These are phyloP conservation scores for Nakaseomyces bracarensis DNA, from an alignment of 1,139 yeast genomes.

Conservation along the genomic window DNA sequence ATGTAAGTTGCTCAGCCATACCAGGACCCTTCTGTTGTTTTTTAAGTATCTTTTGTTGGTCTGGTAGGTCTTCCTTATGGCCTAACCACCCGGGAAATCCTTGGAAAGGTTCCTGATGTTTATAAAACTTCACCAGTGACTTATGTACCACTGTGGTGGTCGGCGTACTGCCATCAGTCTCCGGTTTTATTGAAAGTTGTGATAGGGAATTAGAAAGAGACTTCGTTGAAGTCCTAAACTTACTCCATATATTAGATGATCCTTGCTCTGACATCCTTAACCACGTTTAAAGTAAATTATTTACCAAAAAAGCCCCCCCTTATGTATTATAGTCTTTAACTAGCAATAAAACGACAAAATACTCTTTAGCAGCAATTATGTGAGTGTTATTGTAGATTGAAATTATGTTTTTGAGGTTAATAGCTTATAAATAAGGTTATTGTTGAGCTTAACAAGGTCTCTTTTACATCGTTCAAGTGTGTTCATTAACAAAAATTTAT, in stretches of 20 bases:
- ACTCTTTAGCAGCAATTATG: too few species aligned
- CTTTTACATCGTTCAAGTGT: too few species aligned
- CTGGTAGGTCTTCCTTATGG: slow-evolving; percentile 31
- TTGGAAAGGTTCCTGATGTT: slow-evolving; percentile 28
- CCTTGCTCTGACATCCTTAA: slow-evolving; percentile 6
- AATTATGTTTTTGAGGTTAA: too few species aligned
- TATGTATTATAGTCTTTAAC: too few species aligned
- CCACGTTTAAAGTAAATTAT: too few species aligned
- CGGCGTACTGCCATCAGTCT: slow-evolving; percentile 35
- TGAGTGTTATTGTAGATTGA: too few species aligned
- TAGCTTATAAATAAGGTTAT: too few species aligned
- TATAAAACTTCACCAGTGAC: slow-evolving; percentile 33
- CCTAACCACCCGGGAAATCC: slow-evolving; percentile 39
- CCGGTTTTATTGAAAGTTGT: slow-evolving; percentile 29
- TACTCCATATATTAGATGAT: slow-evolving; percentile 27
- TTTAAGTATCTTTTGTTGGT: slow-evolving; percentile 26
- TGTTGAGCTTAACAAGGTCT: too few species aligned
- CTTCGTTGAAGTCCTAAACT: slow-evolving; percentile 29
- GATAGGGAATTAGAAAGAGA: slow-evolving; percentile 27
- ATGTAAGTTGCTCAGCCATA: slow-evolving; percentile 10
- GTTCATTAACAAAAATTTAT: too few species aligned
- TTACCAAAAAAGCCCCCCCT: too few species aligned
- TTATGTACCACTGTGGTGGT: slow-evolving; percentile 35
- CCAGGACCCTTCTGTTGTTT: slow-evolving; percentile 16
- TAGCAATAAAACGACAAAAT: too few species aligned